Percentiles rank a stretch among this genome's conserved stretches.
These are phyloP conservation scores for Wickerhamiella siamensis DNA, from an alignment of 805 yeast species.

Conservation along the genomic window DNA sequence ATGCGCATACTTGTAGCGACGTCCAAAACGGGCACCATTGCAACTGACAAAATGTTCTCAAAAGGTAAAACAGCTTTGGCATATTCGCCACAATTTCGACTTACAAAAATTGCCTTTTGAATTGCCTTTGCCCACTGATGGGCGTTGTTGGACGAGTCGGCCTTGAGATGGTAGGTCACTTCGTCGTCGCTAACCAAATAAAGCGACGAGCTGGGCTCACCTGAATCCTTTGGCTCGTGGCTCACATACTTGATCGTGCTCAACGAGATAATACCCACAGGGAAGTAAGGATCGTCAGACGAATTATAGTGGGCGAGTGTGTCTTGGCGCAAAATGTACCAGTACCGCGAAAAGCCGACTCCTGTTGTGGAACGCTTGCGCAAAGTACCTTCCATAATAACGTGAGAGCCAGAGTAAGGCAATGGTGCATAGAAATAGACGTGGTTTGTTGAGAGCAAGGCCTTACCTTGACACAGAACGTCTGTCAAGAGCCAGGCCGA, in stretches of 20 bases:
- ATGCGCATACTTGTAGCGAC: slow-evolving; percentile 32
- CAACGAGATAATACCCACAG: slow-evolving; percentile 59
- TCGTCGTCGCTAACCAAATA: slow-evolving; percentile 39
- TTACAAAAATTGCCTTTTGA: slow-evolving; percentile 63
- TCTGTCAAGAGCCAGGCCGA: slow-evolving; percentile 72
- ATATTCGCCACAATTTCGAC: slow-evolving; percentile 53
- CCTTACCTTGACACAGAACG: slow-evolving; percentile 73
- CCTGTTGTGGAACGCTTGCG: slow-evolving; percentile 26
- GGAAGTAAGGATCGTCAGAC: slow-evolving; percentile 76
- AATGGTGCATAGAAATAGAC: slow-evolving; percentile 66
- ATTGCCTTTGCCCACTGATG: slow-evolving; percentile 64
- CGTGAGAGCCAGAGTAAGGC: slow-evolving; percentile 38
- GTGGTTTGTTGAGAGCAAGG: slow-evolving; percentile 52
- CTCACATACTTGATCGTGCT: slow-evolving; percentile 49
- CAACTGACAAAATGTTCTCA: slow-evolving; percentile 47
- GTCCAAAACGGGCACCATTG: slow-evolving; percentile 41
- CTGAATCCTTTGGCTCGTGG: slow-evolving; percentile 24
- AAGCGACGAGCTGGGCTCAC: slow-evolving; percentile 33
- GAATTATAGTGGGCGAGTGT: slow-evolving; percentile 53
- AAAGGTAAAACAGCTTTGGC: slow-evolving; percentile 69
- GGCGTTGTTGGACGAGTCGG: slow-evolving; percentile 63
- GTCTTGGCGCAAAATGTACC: slow-evolving; percentile 66
- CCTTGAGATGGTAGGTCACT: slow-evolving; percentile 49
- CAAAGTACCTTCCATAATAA: slow-evolving; percentile 38
- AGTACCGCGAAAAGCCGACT: slow-evolving; percentile 35